Percentiles rank a stretch among this genome's conserved stretches.
These are phyloP conservation scores for Adansonia rubrostipa DNA, from an alignment of 441 rosid genomes.

Conservation along the genomic window DNA sequence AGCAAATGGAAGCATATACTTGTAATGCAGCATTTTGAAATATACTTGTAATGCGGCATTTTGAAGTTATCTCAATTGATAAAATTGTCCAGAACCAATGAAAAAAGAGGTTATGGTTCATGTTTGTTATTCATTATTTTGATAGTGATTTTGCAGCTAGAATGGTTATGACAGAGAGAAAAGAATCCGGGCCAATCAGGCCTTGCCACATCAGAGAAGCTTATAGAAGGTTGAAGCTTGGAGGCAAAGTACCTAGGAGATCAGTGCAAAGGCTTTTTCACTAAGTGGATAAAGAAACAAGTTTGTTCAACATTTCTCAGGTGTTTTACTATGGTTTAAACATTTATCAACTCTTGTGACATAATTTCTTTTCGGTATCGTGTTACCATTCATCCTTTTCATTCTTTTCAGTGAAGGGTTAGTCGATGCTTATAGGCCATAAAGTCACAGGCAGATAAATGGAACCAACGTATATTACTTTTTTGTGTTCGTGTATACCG, in stretches of 20 bases:
- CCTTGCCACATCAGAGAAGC: conserved; percentile 98
- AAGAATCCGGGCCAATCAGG: conserved; percentile 88
- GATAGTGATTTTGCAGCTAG: conserved; percentile 55
- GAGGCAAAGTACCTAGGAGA: conserved; percentile 88
- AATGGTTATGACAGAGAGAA: conserved; percentile 88
- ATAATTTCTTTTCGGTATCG: not conserved
- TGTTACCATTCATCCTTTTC: not conserved
- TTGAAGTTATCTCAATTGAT: not conserved
- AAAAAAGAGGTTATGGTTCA: not conserved
- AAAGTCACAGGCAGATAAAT: not conserved
- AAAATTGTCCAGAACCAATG: not conserved
- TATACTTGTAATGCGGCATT: not conserved
- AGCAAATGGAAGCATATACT: not conserved
- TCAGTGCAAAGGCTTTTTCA: conserved; percentile 85
- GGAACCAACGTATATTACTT: not conserved
- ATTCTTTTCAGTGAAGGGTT: not conserved
- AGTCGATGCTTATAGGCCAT: not conserved
- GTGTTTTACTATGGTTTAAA: not conserved
- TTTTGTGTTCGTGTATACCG: not conserved
- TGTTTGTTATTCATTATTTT: conserved; percentile 4
- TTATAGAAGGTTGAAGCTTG: conserved; percentile 76
- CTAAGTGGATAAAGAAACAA: conserved; percentile 35
- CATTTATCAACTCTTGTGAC: not conserved
- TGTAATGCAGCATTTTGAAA: not conserved
- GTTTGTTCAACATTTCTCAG: not conserved